phyloP scores from a whole-genome alignment of 176 grass and related monocot genomes.

The Eremochloa ophiuroides region DNA sequence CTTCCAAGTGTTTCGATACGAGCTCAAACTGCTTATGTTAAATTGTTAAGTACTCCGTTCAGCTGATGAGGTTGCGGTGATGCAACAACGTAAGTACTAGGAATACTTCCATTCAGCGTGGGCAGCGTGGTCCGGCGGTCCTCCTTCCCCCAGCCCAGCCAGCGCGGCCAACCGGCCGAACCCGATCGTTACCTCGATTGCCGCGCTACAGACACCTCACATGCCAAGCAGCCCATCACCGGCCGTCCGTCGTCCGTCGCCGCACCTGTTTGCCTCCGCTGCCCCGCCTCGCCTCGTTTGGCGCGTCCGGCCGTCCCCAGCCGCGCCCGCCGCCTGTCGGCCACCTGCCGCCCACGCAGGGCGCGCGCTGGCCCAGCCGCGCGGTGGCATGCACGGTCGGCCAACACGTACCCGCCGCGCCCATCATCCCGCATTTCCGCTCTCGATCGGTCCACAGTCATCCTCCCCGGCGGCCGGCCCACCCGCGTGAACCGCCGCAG shows the following conservation, averaged over 20 bases:
- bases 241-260: slow-evolving; percentile 9
- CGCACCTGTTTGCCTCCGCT: not conserved
- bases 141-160: no score
- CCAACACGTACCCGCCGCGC: slow-evolving; percentile 20
- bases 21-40: no score
- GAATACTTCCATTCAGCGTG: no score
- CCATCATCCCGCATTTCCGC: slow-evolving; percentile 2
- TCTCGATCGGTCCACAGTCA: not conserved
- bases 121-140: no score
- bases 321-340: no score
- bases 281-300: slow-evolving; percentile 21
- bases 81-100: no score
- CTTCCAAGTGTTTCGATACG: no score
- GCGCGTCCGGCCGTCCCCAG: not conserved
- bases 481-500: no score
- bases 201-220: slow-evolving; percentile 26
- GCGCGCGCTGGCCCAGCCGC: slow-evolving; percentile 27
- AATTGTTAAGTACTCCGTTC: no score
- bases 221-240: slow-evolving; percentile 1
- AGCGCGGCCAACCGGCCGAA: not conserved
- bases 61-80: no score
- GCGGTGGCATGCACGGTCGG: no score
- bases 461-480: no score
- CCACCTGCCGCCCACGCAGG: slow-evolving; percentile 49
- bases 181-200: not conserved